Conservation (phyloP, 2,329 filamentous ascomycete genomes). For the Aspergillus sp. region DNA sequence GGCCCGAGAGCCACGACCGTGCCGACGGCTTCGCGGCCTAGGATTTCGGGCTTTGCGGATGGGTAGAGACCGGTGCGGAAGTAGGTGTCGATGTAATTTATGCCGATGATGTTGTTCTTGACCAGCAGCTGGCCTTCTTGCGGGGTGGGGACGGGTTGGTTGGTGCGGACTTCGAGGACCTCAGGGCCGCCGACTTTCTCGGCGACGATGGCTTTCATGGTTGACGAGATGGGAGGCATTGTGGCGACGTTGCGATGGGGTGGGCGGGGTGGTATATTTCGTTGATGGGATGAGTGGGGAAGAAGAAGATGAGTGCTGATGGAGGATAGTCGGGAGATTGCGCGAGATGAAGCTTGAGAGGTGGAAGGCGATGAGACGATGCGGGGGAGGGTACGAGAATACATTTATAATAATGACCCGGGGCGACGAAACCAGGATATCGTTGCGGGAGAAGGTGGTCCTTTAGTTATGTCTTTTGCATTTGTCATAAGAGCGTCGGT, state of each 20-base stretch:
- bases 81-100: slow-evolving; percentile 92
- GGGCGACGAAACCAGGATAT: too few species aligned
- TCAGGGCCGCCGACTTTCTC: slow-evolving; percentile 71
- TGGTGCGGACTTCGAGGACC: slow-evolving; percentile 68
- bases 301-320: slow-evolving; percentile 3
- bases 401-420: neutral
- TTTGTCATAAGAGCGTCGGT: slow-evolving; percentile 9
- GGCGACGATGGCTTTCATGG: slow-evolving; percentile 72
- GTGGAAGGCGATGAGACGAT: neutral
- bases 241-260: slow-evolving; percentile 33
- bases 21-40: slow-evolving; percentile 78
- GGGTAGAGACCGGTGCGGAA: slow-evolving; percentile 84
- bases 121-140: slow-evolving; percentile 73
- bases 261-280: slow-evolving; percentile 2
- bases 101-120: slow-evolving; percentile 74
- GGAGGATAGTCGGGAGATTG: slow-evolving; percentile 7
- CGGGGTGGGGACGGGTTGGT: slow-evolving; percentile 68
- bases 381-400: neutral
- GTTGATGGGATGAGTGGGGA: slow-evolving; percentile 4
- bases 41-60: slow-evolving; percentile 67
- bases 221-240: slow-evolving; percentile 54
- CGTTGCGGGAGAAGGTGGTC: neutral
- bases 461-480: neutral
- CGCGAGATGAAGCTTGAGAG: slow-evolving; percentile 2
- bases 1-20: slow-evolving; percentile 63